Evolutionary conservation across 768 basidiomycete genomes (phyloP).

Genomic region (Leccinum rimulosum): DNA sequence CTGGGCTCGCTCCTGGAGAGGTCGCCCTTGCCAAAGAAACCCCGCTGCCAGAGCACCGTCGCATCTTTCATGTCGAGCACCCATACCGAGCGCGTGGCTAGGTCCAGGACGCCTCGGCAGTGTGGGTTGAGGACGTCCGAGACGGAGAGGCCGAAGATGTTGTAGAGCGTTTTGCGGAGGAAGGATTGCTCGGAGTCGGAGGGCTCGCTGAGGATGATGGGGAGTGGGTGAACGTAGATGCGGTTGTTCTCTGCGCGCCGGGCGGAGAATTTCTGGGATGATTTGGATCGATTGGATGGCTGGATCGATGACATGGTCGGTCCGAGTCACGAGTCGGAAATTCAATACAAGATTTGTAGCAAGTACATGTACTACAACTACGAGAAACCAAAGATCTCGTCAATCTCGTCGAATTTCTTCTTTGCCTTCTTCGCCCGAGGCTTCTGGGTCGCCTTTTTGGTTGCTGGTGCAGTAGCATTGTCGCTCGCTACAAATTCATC

Average conservation of each 20-base stretch:
- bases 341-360: not conserved
- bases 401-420: slow-evolving; percentile 26
- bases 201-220: slow-evolving; percentile 47
- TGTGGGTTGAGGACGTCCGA: slow-evolving; percentile 66
- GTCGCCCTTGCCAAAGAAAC: slow-evolving; percentile 98
- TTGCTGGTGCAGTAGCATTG: not conserved
- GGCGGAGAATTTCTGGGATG: slow-evolving; percentile 47
- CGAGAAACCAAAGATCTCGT: slow-evolving; percentile 27
- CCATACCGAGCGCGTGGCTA: slow-evolving; percentile 85
- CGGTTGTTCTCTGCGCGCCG: slow-evolving; percentile 62
- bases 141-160: slow-evolving; percentile 56
- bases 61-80: slow-evolving; percentile 62
- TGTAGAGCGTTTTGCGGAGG: slow-evolving; percentile 43
- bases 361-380: not conserved
- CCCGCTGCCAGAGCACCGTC: slow-evolving; percentile 76
- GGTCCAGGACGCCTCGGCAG: slow-evolving; percentile 76
- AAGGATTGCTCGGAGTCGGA: slow-evolving; percentile 37
- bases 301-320: slow-evolving; percentile 42
- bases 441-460: slow-evolving; percentile 5
- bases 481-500: slow-evolving; percentile 3
- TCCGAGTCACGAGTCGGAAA: not conserved
- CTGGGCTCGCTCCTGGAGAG: slow-evolving; percentile 93
- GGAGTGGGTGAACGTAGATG: slow-evolving; percentile 72
- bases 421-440: slow-evolving; percentile 14
- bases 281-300: slow-evolving; percentile 38